Evolutionary conservation across 768 basidiomycete species (phyloP).

Genomic region (Mycena amicta): DNA sequence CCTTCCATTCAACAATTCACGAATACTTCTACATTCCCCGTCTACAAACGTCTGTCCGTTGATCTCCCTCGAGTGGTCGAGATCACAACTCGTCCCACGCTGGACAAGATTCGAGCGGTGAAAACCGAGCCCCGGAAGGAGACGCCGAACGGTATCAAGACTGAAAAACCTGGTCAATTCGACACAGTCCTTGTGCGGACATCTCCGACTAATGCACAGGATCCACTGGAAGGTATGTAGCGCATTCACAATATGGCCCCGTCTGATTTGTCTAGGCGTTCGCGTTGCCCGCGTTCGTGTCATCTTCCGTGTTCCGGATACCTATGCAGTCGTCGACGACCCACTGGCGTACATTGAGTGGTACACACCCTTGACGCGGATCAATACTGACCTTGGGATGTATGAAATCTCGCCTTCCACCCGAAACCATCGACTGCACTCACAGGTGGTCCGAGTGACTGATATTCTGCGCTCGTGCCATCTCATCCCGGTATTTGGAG

Average conservation of each 20-base stretch:
- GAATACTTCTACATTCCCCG: conserved; percentile 9
- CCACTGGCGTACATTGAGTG: conserved; percentile 31
- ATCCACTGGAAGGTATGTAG: no score
- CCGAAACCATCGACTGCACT: conserved; percentile 11
- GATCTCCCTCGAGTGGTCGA: conserved; percentile 22
- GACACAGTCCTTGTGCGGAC: conserved; percentile 28
- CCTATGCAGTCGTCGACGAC: conserved; percentile 7
- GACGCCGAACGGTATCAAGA: conserved; percentile 20
- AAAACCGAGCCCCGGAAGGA: neutral
- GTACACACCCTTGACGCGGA: conserved; percentile 26
- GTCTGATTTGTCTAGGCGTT: no score
- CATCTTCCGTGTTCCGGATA: conserved; percentile 28
- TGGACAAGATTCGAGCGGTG: conserved; percentile 22
- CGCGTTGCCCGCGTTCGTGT: conserved; percentile 30
- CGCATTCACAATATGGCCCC: no score
- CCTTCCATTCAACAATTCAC: neutral
- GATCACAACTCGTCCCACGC: neutral
- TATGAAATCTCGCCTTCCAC: conserved; percentile 21
- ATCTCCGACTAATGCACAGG: no score
- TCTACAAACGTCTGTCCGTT: conserved; percentile 24
- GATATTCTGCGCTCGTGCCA: conserved; percentile 33
- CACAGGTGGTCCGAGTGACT: conserved; percentile 26
- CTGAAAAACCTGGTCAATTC: conserved; percentile 18
- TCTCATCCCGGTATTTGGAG: conserved; percentile 28
- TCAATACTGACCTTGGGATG: conserved; percentile 19